Base-by-base conservation (phyloP, 306 rosid species). In the Ormosia emarginata region DNA sequence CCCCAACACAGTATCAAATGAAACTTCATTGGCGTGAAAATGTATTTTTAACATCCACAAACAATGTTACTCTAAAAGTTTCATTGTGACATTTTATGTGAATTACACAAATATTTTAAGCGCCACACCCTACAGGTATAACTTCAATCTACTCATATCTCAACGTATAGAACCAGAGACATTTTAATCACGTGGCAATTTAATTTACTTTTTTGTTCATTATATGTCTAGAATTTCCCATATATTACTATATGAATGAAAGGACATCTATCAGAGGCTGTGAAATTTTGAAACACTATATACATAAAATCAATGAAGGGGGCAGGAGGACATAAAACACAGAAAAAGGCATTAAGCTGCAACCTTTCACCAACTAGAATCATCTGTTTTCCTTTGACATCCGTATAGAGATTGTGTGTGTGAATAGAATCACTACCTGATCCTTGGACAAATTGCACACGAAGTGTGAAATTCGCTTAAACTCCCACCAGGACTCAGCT, bases 311-410 rank as follows among this genome's bases (percentile, higher is more conserved):
- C 57, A 87, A 81, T 81, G 84, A 70, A 64, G 41, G 39, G 75
- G 36, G 59, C 15, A 65, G 5, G 46, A 84, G 62, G 46, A 41
- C 40, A 79, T 79, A 8, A 59, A 63, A 79, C 76, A 79, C 61
- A 59, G 56, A 68, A 47, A 34, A 40, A 77, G 79, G 85, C 78
- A 80, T 74, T 78, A 82, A 80, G 63, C 82, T 69, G 57, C 82
- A 87, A 79, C 82, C 90, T 88, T 88, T 83, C 91, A 83, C 88
- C 82, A 87, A 86, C 90, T 84, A 81, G 86, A 92, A 93, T 82
- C 82, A 86, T 80, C 66, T 44, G 82, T 87, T 85, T 84, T 87
- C 89, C 84, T 75, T 82, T 84, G 88, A 86, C 84, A 83, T 88
- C 88, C 83, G 63, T 86, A 83, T 82, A 83, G 64, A 65, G 79